phyloP scores from a whole-genome alignment of 805 yeast genomes.

The Wickerhamiella domercqiae region DNA sequence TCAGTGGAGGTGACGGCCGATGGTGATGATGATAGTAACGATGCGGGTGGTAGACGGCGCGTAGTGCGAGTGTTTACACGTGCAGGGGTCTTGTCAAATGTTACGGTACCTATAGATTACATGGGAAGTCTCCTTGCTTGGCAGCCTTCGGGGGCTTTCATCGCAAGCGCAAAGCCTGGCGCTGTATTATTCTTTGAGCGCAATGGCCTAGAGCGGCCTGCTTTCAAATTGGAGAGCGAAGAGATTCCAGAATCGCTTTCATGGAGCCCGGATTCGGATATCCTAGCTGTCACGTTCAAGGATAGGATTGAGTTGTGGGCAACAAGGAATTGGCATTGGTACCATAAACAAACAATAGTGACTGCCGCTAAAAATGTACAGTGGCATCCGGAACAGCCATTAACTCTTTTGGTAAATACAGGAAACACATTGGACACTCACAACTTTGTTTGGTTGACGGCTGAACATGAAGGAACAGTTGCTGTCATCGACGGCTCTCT shows the following conservation, averaged over 20 bases:
- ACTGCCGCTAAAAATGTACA: conserved; percentile 15
- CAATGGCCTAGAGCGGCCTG: conserved; percentile 85
- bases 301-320: conserved; percentile 78
- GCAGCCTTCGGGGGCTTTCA: conserved; percentile 81
- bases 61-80: conserved; percentile 71
- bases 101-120: conserved; percentile 79
- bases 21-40: too few species aligned
- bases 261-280: conserved; percentile 75
- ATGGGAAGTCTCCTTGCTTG: conserved; percentile 62
- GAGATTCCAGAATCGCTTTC: conserved; percentile 32
- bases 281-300: conserved; percentile 50
- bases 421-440: conserved; percentile 7
- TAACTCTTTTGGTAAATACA: conserved; percentile 41
- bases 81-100: conserved; percentile 58
- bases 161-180: conserved; percentile 53
- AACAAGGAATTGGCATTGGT: conserved; percentile 89
- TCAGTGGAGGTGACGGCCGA: too few species aligned
- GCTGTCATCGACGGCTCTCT: conserved; percentile 66
- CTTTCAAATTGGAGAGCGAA: conserved; percentile 48
- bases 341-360: conserved; percentile 61
- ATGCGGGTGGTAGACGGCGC: conserved; percentile 49
- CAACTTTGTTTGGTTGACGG: conserved; percentile 48
- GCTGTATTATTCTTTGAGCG: conserved; percentile 68
- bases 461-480: conserved; percentile 59
- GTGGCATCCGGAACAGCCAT: conserved; percentile 87